phyloP scores from a whole-genome alignment of 768 basidiomycete genomes.

The Suillus spraguei region DNA sequence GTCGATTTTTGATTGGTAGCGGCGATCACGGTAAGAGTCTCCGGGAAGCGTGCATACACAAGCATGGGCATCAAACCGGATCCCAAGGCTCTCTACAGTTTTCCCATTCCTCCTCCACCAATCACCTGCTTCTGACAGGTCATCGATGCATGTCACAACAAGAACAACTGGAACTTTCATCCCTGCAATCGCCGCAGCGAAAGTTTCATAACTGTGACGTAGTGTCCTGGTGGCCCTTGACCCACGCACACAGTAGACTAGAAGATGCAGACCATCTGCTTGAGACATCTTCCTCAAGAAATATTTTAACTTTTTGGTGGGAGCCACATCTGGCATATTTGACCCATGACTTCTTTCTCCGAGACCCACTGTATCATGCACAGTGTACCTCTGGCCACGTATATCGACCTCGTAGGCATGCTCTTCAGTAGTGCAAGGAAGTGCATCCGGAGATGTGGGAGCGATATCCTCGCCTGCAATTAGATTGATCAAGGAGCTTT shows the following conservation, averaged over 20 bases:
- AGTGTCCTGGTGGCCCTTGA: conserved; percentile 20
- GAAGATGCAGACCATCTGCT: conserved; percentile 23
- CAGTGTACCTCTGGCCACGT: conserved; percentile 21
- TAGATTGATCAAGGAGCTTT: conserved; percentile 49
- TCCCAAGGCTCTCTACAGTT: conserved; percentile 16
- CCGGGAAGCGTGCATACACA: conserved; percentile 20
- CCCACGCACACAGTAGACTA: conserved; percentile 26
- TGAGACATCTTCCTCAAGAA: conserved; percentile 37
- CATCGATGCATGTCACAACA: conserved; percentile 41
- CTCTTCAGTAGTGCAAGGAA: conserved; percentile 39
- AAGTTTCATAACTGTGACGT: conserved; percentile 21
- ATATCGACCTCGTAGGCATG: conserved; percentile 29
- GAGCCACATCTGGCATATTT: conserved; percentile 11
- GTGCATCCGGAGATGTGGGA: conserved; percentile 32
- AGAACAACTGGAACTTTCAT: conserved; percentile 38
- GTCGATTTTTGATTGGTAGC: conserved; percentile 4
- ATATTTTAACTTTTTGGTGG: conserved; percentile 24
- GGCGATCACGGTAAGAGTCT: conserved; percentile 6
- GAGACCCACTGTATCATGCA: conserved; percentile 40
- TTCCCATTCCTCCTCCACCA: conserved; percentile 36
- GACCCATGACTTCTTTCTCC: conserved; percentile 14
- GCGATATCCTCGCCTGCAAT: conserved; percentile 33
- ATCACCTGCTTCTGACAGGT: conserved; percentile 22
- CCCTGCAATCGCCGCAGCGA: conserved; percentile 36
- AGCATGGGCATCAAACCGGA: conserved; percentile 33